Evolutionary conservation across 192 early-diverging fungal genomes (phyloP).

Genomic region (Entomortierella beljakovae): DNA sequence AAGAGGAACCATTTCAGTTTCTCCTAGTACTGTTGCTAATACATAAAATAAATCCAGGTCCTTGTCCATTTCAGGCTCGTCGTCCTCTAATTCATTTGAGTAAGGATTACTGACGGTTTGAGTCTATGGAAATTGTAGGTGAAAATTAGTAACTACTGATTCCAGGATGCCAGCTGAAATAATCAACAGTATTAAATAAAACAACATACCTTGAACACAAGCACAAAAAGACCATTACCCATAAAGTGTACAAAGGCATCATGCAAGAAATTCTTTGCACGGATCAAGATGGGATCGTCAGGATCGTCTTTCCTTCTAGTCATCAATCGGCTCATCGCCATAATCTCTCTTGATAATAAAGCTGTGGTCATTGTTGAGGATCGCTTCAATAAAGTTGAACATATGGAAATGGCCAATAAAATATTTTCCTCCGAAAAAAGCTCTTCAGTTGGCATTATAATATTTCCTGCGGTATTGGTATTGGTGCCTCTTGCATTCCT

Average conservation of each 20-base stretch:
- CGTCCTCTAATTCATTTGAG: constrained; percentile 52
- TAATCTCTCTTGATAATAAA: constrained; percentile 67
- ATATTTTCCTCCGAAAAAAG: constrained; percentile 66
- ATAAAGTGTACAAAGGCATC: constrained; percentile 66
- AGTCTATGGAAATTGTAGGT: constrained; percentile 8
- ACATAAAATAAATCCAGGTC: constrained; percentile 68
- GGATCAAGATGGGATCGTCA: constrained; percentile 57
- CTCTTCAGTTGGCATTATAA: constrained; percentile 13
- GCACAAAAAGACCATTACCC: constrained; percentile 68
- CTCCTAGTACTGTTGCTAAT: constrained; percentile 59
- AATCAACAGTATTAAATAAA: background rate
- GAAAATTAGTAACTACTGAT: too few relatives aligned
- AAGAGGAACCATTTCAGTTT: constrained; percentile 59
- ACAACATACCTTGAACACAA: constrained; percentile 66
- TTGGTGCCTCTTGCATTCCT: background rate
- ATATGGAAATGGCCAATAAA: constrained; percentile 62
- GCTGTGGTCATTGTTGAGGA: constrained; percentile 67
- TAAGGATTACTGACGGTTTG: constrained; percentile 17
- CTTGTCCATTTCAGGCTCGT: constrained; percentile 48
- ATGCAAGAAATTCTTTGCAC: constrained; percentile 65
- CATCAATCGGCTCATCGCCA: constrained; percentile 66
- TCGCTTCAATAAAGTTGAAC: constrained; percentile 59
- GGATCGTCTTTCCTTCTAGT: constrained; percentile 58
- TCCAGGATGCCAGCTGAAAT: too few relatives aligned
- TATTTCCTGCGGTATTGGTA: background rate